phyloP scores from a whole-genome alignment of 2,329 filamentous ascomycete genomes.

The Fusarium gaditjirri region DNA sequence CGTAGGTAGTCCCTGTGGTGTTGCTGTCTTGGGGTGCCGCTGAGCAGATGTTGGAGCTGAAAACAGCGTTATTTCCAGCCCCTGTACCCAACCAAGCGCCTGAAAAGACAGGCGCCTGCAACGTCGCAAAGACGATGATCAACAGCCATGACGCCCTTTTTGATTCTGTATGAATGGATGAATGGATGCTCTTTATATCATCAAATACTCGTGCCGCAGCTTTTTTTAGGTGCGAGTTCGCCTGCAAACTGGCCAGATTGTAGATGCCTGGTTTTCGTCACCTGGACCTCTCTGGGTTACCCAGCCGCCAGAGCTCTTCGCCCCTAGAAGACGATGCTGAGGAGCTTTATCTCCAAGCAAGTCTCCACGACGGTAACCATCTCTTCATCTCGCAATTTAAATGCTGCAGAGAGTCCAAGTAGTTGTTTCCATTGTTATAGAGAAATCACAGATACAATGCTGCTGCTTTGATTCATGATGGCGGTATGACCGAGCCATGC shows the following conservation, averaged over 20 bases:
- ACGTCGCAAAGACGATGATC: constrained; percentile 35
- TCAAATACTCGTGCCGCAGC: constrained; percentile 37
- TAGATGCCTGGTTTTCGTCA: constrained; percentile 40
- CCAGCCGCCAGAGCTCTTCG: constrained; percentile 36
- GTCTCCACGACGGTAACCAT: constrained; percentile 41
- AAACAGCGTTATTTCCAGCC: constrained; percentile 35
- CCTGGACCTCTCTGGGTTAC: constrained; percentile 29
- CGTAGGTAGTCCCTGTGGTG: constrained; percentile 38
- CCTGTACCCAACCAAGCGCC: constrained; percentile 35
- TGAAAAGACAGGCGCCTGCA: constrained; percentile 26
- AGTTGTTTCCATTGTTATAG: constrained; percentile 43
- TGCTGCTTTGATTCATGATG: constrained; percentile 44
- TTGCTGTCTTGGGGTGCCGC: constrained; percentile 33
- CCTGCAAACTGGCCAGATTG: constrained; percentile 38
- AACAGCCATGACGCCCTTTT: constrained; percentile 30
- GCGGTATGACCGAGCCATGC: constrained; percentile 9
- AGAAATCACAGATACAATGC: constrained; percentile 47
- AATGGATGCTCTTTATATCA: constrained; percentile 41
- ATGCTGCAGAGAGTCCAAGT: constrained; percentile 41
- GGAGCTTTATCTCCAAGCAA: constrained; percentile 39
- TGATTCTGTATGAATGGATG: constrained; percentile 10
- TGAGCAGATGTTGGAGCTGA: constrained; percentile 11
- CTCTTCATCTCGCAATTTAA: constrained; percentile 46
- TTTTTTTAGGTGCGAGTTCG: constrained; percentile 41
- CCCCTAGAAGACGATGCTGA: constrained; percentile 34